A percentile compares a stretch with the other conserved stretches of the same genome.
Evolutionary conservation across 192 early-diverging fungal species (phyloP).

Genomic region (Fimicolochytrium jonesii): DNA sequence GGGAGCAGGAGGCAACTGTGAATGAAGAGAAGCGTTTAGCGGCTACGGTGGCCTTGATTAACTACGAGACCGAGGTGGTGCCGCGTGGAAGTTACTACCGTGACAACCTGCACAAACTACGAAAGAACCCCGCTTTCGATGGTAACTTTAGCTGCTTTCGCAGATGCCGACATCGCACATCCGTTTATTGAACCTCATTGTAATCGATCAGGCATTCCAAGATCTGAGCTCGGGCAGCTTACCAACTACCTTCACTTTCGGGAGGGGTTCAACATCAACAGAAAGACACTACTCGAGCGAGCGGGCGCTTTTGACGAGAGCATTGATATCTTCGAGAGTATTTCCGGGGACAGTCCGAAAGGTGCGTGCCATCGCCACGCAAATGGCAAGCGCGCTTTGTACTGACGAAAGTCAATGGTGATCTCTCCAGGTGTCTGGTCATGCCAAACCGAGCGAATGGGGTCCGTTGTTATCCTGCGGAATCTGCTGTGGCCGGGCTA

Average conservation of each 20-base stretch:
- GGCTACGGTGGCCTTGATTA: conserved; percentile 43
- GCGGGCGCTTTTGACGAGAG: conserved; percentile 44
- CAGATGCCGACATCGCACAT: neutral
- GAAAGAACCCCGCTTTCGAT: conserved; percentile 38
- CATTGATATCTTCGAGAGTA: conserved; percentile 53
- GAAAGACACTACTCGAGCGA: conserved; percentile 39
- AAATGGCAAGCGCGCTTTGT: neutral
- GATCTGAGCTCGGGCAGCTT: conserved; percentile 39
- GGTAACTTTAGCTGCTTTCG: conserved; percentile 22
- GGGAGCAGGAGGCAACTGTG: conserved; percentile 29
- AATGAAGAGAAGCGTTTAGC: conserved; percentile 51
- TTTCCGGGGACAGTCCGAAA: conserved; percentile 46
- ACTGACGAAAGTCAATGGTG: neutral
- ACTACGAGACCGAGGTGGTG: conserved; percentile 48
- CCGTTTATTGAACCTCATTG: neutral
- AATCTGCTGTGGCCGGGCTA: conserved; percentile 59
- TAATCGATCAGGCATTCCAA: conserved; percentile 28
- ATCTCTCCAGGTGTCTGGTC: conserved; percentile 46
- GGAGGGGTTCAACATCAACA: conserved; percentile 50
- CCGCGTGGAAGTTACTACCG: conserved; percentile 50
- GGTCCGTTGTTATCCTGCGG: conserved; percentile 40
- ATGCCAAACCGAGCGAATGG: conserved; percentile 38
- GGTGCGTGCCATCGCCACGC: conserved; percentile 19
- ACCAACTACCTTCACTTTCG: conserved; percentile 51
- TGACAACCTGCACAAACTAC: conserved; percentile 37